Conservation (phyloP, 768 basidiomycete species). For the Pisolithus sp. region DNA sequence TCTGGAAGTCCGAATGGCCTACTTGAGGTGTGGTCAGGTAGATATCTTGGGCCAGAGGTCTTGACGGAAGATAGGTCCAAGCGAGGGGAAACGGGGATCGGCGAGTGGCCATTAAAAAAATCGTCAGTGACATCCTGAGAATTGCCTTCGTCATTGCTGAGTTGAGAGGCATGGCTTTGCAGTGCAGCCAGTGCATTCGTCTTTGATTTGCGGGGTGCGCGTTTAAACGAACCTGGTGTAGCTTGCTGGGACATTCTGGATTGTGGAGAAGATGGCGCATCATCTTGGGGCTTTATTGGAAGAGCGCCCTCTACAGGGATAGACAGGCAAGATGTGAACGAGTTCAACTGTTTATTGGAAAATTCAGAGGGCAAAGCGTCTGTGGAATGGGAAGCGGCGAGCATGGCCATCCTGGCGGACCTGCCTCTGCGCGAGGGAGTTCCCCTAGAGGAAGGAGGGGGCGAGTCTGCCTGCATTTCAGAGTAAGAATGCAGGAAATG, state of each 20-base stretch:
- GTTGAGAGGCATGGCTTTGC: constrained; percentile 55
- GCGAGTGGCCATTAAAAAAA: constrained; percentile 43
- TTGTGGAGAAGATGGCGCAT: constrained; percentile 28
- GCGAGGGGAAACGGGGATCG: constrained; percentile 55
- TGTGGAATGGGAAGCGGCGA: constrained; percentile 36
- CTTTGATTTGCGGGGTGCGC: constrained; percentile 87
- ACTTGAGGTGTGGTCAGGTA: constrained; percentile 31
- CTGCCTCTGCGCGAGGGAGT: constrained; percentile 58
- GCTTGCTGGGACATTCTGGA: constrained; percentile 30
- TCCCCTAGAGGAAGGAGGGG: constrained; percentile 46
- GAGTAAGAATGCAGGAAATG: constrained; percentile 2
- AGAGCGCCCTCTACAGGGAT: constrained; percentile 73
- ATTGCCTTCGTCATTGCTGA: constrained; percentile 42
- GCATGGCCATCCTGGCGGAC: constrained; percentile 50
- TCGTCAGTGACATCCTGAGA: constrained; percentile 39
- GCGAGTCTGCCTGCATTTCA: constrained; percentile 39
- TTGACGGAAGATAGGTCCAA: constrained; percentile 71
- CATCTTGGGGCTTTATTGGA: constrained; percentile 51
- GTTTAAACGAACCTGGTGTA: constrained; percentile 42
- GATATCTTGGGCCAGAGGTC: constrained; percentile 48
- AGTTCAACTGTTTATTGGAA: constrained; percentile 42
- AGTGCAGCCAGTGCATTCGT: constrained; percentile 79
- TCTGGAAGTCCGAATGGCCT: constrained; percentile 85
- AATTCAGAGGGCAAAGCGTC: constrained; percentile 45
- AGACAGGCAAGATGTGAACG: constrained; percentile 59